Base-by-base conservation (phyloP, 2,329 filamentous ascomycete species). In the Colletotrichum liriopes region DNA sequence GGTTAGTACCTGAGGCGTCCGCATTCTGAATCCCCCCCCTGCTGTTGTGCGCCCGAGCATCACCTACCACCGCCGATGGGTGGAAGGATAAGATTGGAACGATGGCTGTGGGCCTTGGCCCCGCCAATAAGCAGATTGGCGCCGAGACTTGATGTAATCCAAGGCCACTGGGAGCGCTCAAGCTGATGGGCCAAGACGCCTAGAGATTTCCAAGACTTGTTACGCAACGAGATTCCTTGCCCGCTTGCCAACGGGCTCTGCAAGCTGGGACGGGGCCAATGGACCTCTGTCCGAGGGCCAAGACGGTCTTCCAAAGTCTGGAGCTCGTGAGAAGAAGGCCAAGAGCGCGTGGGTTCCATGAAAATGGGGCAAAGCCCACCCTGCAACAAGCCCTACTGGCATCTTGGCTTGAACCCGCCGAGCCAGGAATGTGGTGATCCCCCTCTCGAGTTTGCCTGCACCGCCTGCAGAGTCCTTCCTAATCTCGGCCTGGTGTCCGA, bases 111-210 rank as follows among this genome's bases (percentile, higher is more conserved):
- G 37, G 58, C n/a, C 65, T 72, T 64, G 69, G 54, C 65, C n/a
- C 26, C 69, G 54, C 52, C 58, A 41, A 41, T 61, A 35, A 29
- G 35, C 51, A 35, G 32, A n/a, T 69, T 59, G 69, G 59, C 59
- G 59, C 69, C 45, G 65, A 64, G 59, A 61, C 65, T 68, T 65
- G 65, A 72, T 72, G 69, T 69, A 72, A 72, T 72, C 69, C 65
- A 72, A 69, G 65, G 62, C 61, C 49, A 41, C 39, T 54, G 58
- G 65, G 68, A 56, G 20, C 47, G 59, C 47, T 55, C 59, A 39
- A 59, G 69, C 69, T 72, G 66, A 65, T 56, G 29, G 49, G 55
- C 65, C 69, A 69, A 69, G 69, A 60, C 45, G 59, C 65, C 69
- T 39, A 72, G 69, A 69, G 59, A 69, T 65, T 64, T 49, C 65